Base-by-base conservation (phyloP, 257 asterid genomes). In the Craterostigma plantagineum region DNA sequence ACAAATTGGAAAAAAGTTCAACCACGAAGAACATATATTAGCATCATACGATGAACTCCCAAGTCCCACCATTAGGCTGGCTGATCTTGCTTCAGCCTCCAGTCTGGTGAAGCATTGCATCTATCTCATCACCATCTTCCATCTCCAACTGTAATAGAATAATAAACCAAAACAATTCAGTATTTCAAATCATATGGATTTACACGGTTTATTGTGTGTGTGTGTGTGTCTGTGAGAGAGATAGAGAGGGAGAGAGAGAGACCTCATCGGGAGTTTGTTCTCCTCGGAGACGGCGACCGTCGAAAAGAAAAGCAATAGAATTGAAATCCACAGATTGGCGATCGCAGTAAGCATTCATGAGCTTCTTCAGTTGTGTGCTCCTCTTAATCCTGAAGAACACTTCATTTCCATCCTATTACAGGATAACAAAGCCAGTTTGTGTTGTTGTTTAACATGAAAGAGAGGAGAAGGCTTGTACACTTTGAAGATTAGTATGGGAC, bases 281-380 rank as follows among this genome's bases (percentile, higher is more conserved):
- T 7, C 43, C 67, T 0, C 68, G 59, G 44, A 69, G 74, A 18
- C 67, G 77, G 42, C 71, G 67, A 0, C 77, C 94, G 47, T 77
- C 83, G 51, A 71, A 77, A 23, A 74, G 52, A 62, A 81, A 81
- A 0, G 76, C 80, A 37, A 71, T 64, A 1, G 80, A 67, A n/a
- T 35, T 69, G 50, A 69, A 11, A 34, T 73, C 86, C 41, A 71
- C 69, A 0, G 83, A 71, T 23, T 63, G 83, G 1, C 79, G 61
- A 34, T 81, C 81, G 17, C 87, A 81, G 16, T 81, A 77, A 15
- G 92, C 81, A 46, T 55, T 69, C 94, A 81, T 81, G 23, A 81
- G 80, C 48, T 71, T 81, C 69, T 69, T 67, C 48, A 81, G 64
- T 16, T 69, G 87, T 0, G 83, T 77, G 71, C 71, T 69, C 43